These are phyloP conservation scores for Pseudisothecium myosuroides DNA, from an alignment of 225 moss, liverwort and hornwort species.

Conservation along the genomic window DNA sequence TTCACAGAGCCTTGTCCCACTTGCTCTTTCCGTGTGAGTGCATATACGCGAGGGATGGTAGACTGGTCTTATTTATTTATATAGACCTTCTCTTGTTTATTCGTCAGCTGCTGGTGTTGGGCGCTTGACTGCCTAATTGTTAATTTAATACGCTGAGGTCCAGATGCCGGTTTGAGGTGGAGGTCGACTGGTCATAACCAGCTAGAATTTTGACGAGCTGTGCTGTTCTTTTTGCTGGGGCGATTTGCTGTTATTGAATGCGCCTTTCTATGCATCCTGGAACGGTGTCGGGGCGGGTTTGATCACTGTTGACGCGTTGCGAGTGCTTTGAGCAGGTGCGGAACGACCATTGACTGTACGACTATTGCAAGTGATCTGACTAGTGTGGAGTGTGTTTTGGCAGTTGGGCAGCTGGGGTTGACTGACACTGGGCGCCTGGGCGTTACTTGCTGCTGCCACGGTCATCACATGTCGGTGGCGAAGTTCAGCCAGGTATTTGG, in stretches of 20 bases:
- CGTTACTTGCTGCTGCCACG: slow-evolving; percentile 76
- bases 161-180: background rate
- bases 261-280: background rate
- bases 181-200: background rate
- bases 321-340: background rate
- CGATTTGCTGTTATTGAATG: background rate
- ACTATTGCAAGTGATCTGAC: background rate
- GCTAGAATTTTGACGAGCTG: background rate
- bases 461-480: slow-evolving; percentile 66
- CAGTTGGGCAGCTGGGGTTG: slow-evolving; percentile 77
- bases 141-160: background rate
- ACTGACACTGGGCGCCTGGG: slow-evolving; percentile 70
- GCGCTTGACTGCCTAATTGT: background rate
- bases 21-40: background rate
- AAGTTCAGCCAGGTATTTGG: slow-evolving; percentile 70
- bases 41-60: background rate
- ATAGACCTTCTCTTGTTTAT: background rate
- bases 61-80: background rate
- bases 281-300: background rate
- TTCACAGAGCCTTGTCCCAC: background rate
- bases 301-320: background rate
- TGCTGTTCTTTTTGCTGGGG: background rate
- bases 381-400: slow-evolving; percentile 26
- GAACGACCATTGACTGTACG: background rate
- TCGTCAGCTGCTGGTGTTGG: background rate